Base-by-base conservation (phyloP, 2,329 filamentous ascomycete species). In the Sporothrix mexicana region DNA sequence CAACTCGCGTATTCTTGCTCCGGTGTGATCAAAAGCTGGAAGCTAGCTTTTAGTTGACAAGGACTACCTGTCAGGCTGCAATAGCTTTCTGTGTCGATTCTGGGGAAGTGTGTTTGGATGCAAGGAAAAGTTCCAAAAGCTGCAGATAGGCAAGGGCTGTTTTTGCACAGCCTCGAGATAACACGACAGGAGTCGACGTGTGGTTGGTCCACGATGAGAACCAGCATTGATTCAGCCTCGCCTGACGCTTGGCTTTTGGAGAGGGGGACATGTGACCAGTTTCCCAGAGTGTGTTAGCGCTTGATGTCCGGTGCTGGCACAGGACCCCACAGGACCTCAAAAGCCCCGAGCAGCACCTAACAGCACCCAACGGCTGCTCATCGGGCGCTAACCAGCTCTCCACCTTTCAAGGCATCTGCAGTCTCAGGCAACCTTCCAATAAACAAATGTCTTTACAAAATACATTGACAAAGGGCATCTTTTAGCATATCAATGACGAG, bases 131-230 rank as follows among this genome's bases (percentile, higher is more conserved):
- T 36, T 36, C 30, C 30, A 36, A 36, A 36, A 36, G 30, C 30
- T 36, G 30, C 30, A 36, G 30, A 36, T 36, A 36, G 5, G 30
- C 30, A 2, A 36, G n/a, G 13, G 13, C 23, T 67, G 30, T 36
- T 36, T 36, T 36, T 36, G 45, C 64, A 67, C 45, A 67, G 64
- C 66, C 66, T 53, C 47, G 66, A 69, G 49, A 55, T 41, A 17
- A 7, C 30, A 17, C 20, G 13, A 9, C 17, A 69, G 8, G 3
- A 36, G n/a, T 17, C 7, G 36, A 25, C 36, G 2, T 47, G 61
- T 45, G 41, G 41, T 47, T 66, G 61, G 41, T 47, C 41, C 10
- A 55, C 17, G 6, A 6, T 13, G n/a, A 3, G 10, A 23, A n/a
- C 59, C 59, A 45, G 8, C 43, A 43, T 47, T 43, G 20, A 47